Evolutionary conservation across 2,329 filamentous ascomycete species (phyloP), one percentile per base, ranked within the genome.

Genomic region (Magnaporthiopsis incrustans): DNA sequence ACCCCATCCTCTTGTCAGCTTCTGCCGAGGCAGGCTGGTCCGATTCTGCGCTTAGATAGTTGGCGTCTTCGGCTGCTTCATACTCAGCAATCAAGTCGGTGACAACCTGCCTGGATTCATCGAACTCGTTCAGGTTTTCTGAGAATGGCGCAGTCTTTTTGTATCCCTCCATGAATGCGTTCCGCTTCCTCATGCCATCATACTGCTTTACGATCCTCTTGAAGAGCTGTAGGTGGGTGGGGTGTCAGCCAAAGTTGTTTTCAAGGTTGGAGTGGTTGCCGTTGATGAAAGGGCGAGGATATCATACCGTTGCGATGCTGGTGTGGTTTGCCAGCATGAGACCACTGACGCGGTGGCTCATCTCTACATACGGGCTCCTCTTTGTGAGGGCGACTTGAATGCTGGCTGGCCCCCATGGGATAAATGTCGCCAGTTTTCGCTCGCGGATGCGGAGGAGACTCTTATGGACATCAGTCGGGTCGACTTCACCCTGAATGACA

Each of bases 241-340:
- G 64, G 57, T 61, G 58, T 18, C 22, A 62, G 27, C 50, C 30
- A 67, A 58, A 67, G 60, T 27, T 57, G 6, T 33, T 33, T n/a
- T 11, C 30, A 67, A 59, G 67, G 60, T 27, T 57, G 6, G 32
- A 32, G 25, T 25, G 22, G 22, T 25, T n/a, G 44, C n/a, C 7
- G 44, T 33, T 14, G 30, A 15, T 8, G 27, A 57, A 18, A 33
- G 27, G 15, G 22, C 7, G 50, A 3, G 27, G 50, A n/a, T 27
- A 44, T 77, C 84, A 71, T 79, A 89, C 86, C 30, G 95, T 97
- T 60, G 94, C 91, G 70, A 99, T 96, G 68, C 93, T 96, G 0
- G 95, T 99, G 75, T 99, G 95, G 74, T 99, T 99, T 15, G 95
- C 95, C 66, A 99, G 81, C 95, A 99, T 99, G 65, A 99, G 84